These are phyloP conservation scores for Volvariella surrecta DNA, from an alignment of 1,284 basidiomycete species.

Conservation along the genomic window DNA sequence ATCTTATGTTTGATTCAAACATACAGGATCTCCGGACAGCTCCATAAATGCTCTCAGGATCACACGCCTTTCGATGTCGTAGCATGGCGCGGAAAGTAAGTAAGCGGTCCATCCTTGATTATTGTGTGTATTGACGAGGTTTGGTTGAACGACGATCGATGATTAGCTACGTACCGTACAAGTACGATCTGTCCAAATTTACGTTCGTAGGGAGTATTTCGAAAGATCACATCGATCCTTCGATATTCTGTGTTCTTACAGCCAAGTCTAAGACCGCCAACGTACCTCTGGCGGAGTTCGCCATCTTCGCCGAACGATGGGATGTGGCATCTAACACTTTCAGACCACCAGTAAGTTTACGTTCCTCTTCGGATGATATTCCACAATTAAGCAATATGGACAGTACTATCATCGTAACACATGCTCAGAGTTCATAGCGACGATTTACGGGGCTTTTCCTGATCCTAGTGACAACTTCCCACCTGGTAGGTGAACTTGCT, in stretches of 20 bases:
- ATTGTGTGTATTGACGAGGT: too few species aligned
- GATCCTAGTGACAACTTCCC: conserved; percentile 53
- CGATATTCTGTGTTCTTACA: conserved; percentile 57
- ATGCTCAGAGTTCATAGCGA: conserved; percentile 53
- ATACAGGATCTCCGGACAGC: conserved; percentile 44
- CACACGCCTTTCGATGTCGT: conserved; percentile 72
- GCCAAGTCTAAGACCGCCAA: conserved; percentile 50
- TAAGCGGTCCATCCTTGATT: too few species aligned
- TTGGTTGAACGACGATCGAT: too few species aligned
- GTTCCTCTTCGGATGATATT: background rate
- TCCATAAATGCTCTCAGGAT: conserved; percentile 49
- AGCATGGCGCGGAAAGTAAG: conserved; percentile 60
- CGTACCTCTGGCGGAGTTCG: conserved; percentile 51
- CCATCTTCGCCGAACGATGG: conserved; percentile 58
- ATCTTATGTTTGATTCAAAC: background rate
- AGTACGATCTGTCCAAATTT: too few species aligned
- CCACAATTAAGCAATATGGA: background rate
- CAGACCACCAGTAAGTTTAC: conserved; percentile 34
- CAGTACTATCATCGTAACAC: conserved; percentile 62
- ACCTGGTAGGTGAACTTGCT: too few species aligned
- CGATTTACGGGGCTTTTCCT: conserved; percentile 50
- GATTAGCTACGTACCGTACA: too few species aligned
- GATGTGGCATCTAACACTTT: conserved; percentile 46
- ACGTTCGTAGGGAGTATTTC: too few species aligned
- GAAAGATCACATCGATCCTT: too few species aligned